phyloP scores from a whole-genome alignment of 768 basidiomycete genomes.

The Suillus clintonianus region DNA sequence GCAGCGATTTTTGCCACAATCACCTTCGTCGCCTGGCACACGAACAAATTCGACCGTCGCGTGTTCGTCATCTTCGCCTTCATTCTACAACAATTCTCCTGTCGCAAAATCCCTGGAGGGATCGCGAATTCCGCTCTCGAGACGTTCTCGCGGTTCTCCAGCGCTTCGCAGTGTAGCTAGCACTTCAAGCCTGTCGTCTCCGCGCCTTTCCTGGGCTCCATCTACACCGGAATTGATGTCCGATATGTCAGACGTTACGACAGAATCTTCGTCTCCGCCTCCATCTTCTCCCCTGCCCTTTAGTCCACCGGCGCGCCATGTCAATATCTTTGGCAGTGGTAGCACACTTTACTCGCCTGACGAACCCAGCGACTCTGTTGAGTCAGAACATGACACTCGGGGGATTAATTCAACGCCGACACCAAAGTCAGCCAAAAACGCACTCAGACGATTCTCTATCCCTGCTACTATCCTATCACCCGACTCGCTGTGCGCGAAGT shows the following conservation, averaged over 20 bases:
- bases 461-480: constrained; percentile 35
- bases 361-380: constrained; percentile 19
- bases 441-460: constrained; percentile 25
- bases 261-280: constrained; percentile 52
- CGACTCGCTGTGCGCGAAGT: constrained; percentile 60
- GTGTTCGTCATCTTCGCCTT: constrained; percentile 15
- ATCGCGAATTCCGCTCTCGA: constrained; percentile 32
- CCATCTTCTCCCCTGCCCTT: constrained; percentile 52
- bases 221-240: constrained; percentile 61
- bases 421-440: constrained; percentile 26
- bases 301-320: constrained; percentile 30
- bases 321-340: constrained; percentile 13
- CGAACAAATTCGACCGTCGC: constrained; percentile 13
- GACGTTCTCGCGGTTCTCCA: constrained; percentile 25
- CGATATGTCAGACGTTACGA: constrained; percentile 61
- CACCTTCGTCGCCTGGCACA: constrained; percentile 24
- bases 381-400: neutral
- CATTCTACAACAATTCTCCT: constrained; percentile 23
- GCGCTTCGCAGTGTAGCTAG: constrained; percentile 27
- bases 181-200: constrained; percentile 27
- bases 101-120: constrained; percentile 16
- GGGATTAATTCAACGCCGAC: constrained; percentile 21
- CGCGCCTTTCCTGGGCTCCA: constrained; percentile 37
- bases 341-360: constrained; percentile 4
- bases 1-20: constrained; percentile 47